Conservation (phyloP, 805 yeast species). For the Yamadazyma nakazawae region DNA sequence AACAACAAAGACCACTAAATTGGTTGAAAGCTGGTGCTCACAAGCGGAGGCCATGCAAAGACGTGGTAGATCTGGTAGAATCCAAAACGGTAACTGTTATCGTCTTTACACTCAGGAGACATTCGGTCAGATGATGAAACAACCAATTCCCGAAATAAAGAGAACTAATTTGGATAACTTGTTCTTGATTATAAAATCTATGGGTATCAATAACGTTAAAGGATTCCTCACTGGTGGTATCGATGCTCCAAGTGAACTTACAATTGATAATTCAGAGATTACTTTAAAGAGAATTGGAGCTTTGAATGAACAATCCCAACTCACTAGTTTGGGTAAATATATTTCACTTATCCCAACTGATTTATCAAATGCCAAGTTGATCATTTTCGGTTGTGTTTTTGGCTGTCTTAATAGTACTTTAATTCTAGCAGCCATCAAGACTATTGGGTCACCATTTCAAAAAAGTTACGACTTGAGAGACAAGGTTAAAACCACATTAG, state of each 20-base stretch:
- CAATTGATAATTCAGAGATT: slow-evolving; percentile 50
- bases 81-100: slow-evolving; percentile 75
- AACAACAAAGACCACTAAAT: slow-evolving; percentile 60
- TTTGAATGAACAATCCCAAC: slow-evolving; percentile 34
- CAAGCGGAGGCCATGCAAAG: slow-evolving; percentile 87
- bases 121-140: slow-evolving; percentile 52
- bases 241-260: slow-evolving; percentile 67
- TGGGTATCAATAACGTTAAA: slow-evolving; percentile 76
- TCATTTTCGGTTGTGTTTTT: slow-evolving; percentile 76
- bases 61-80: slow-evolving; percentile 98
- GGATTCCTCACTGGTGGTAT: slow-evolving; percentile 70
- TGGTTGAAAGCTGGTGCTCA: slow-evolving; percentile 84
- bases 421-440: slow-evolving; percentile 74
- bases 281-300: slow-evolving; percentile 73
- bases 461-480: slow-evolving; percentile 63
- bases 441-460: slow-evolving; percentile 72
- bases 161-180: slow-evolving; percentile 81
- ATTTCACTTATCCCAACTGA: slow-evolving; percentile 84
- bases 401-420: slow-evolving; percentile 76
- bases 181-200: slow-evolving; percentile 79
- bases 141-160: slow-evolving; percentile 86
- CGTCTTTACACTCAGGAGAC: slow-evolving; percentile 70
- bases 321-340: slow-evolving; percentile 78
- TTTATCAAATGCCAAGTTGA: slow-evolving; percentile 76
- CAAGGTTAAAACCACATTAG: slow-evolving; percentile 48